Conservation (phyloP, 805 yeast genomes). For the Wickerhamia fluorescens region DNA sequence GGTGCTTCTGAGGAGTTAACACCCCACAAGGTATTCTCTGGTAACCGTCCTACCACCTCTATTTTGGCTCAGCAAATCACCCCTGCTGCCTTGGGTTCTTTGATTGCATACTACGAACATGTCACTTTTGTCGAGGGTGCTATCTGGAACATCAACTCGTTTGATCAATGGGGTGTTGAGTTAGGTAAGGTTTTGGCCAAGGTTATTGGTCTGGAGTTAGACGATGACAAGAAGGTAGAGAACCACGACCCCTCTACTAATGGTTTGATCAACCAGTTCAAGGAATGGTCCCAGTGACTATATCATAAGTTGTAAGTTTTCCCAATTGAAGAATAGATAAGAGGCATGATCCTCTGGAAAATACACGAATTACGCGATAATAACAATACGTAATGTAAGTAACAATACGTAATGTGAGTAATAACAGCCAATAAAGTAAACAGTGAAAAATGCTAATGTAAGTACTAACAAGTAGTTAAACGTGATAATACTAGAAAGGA, state of each 20-base stretch:
- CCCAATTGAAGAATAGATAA: no score
- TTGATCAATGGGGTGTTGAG: slow-evolving; percentile 99
- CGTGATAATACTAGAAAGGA: no score
- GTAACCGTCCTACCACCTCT: slow-evolving; percentile 98
- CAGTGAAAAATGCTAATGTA: no score
- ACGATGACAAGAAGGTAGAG: slow-evolving; percentile 45
- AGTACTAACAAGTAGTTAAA: no score
- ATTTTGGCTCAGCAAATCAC: slow-evolving; percentile 93
- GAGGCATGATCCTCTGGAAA: no score
- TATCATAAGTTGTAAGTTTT: slow-evolving; percentile 4
- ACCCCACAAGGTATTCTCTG: slow-evolving; percentile 94
- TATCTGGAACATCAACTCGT: slow-evolving; percentile 97
- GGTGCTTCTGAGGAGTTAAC: slow-evolving; percentile 81
- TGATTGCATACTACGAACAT: slow-evolving; percentile 97
- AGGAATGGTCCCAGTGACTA: slow-evolving; percentile 54
- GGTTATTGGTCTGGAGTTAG: slow-evolving; percentile 86
- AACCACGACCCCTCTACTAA: slow-evolving; percentile 89
- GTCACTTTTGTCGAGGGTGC: slow-evolving; percentile 98
- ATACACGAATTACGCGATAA: no score
- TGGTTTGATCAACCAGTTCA: slow-evolving; percentile 91
- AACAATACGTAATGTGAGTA: no score
- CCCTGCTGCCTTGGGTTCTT: slow-evolving; percentile 92
- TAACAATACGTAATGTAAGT: no score
- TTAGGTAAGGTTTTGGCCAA: slow-evolving; percentile 97
- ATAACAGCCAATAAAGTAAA: no score